Percentiles rank a stretch among this genome's conserved stretches.
Evolutionary conservation across 2,329 filamentous ascomycete species (phyloP).

Genomic region (Alternaria infectoria): DNA sequence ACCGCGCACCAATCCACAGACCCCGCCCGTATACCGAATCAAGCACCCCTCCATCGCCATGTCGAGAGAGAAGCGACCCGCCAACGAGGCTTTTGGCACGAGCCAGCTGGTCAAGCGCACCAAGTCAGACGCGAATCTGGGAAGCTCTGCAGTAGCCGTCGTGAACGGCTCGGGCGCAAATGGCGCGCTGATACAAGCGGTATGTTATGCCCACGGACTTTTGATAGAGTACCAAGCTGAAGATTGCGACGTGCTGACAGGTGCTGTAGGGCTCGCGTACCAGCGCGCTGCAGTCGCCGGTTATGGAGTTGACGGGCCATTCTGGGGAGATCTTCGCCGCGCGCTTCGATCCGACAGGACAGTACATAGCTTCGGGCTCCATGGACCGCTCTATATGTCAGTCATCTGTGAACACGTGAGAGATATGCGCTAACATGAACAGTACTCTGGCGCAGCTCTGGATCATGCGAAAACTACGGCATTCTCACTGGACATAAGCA

Average conservation of each 20-base stretch:
- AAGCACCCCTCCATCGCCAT: slow-evolving; percentile 56
- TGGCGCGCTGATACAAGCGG: slow-evolving; percentile 70
- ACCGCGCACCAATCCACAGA: slow-evolving; percentile 6
- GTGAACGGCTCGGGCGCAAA: slow-evolving; percentile 63
- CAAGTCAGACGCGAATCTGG: slow-evolving; percentile 69
- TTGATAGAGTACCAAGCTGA: slow-evolving; percentile 36
- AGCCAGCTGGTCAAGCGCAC: slow-evolving; percentile 89
- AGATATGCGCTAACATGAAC: slow-evolving; percentile 20
- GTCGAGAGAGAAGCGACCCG: slow-evolving; percentile 91
- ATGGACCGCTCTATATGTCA: slow-evolving; percentile 91
- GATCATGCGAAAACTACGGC: slow-evolving; percentile 93
- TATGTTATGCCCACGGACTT: slow-evolving; percentile 60
- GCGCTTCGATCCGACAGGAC: slow-evolving; percentile 86
- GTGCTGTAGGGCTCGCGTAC: slow-evolving; percentile 72
- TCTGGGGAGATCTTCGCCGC: slow-evolving; percentile 87
- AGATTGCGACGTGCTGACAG: slow-evolving; percentile 40
- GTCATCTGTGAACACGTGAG: slow-evolving; percentile 41
- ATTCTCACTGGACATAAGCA: slow-evolving; percentile 87
- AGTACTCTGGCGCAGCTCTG: slow-evolving; percentile 95
- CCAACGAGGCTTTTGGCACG: slow-evolving; percentile 80
- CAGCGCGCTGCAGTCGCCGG: slow-evolving; percentile 82
- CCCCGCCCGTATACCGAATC: not conserved
- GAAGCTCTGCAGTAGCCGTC: slow-evolving; percentile 62
- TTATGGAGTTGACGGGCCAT: slow-evolving; percentile 87
- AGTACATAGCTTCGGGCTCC: slow-evolving; percentile 89